Conservation (phyloP, 2,329 filamentous ascomycete species). For the Claviceps spartinae region DNA sequence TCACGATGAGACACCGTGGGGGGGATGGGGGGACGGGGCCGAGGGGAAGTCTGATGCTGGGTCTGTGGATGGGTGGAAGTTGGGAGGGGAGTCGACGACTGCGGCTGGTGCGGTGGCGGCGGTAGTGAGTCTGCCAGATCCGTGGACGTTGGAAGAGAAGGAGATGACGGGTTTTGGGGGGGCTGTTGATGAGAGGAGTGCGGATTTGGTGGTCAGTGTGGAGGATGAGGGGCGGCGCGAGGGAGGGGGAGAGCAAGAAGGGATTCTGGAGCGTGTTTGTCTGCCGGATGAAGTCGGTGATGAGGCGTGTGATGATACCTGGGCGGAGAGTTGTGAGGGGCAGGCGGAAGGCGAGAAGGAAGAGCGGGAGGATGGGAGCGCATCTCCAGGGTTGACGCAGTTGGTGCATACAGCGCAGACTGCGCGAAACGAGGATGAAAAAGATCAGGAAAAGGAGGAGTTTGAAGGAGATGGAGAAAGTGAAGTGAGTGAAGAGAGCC, state of each 20-base stretch:
- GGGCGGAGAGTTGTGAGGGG: background rate
- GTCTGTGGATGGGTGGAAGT: slow-evolving; percentile 16
- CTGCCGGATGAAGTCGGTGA: background rate
- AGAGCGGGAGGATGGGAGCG: slow-evolving; percentile 1
- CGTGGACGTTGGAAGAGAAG: slow-evolving; percentile 10
- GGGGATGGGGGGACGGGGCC: slow-evolving; percentile 21
- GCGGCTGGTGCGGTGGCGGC: slow-evolving; percentile 6
- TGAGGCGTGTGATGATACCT: background rate
- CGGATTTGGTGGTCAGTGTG: slow-evolving; percentile 18
- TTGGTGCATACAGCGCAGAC: background rate
- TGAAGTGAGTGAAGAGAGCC: too few species aligned
- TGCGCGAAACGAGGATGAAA: slow-evolving; percentile 8
- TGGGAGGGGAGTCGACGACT: background rate
- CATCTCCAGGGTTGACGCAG: slow-evolving; percentile 9
- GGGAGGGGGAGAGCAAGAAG: background rate
- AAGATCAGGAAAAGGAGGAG: background rate
- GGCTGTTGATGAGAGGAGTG: slow-evolving; percentile 9
- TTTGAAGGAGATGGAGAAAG: too few species aligned
- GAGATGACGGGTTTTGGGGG: slow-evolving; percentile 5
- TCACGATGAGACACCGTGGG: slow-evolving; percentile 21
- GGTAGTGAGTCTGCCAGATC: slow-evolving; percentile 15
- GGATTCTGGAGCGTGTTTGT: background rate
- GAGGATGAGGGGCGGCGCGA: slow-evolving; percentile 8
- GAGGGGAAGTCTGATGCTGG: slow-evolving; percentile 12
- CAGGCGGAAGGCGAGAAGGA: background rate